These are phyloP conservation scores for Gomphus bonarii DNA, from an alignment of 1,284 basidiomycete genomes.

Conservation along the genomic window DNA sequence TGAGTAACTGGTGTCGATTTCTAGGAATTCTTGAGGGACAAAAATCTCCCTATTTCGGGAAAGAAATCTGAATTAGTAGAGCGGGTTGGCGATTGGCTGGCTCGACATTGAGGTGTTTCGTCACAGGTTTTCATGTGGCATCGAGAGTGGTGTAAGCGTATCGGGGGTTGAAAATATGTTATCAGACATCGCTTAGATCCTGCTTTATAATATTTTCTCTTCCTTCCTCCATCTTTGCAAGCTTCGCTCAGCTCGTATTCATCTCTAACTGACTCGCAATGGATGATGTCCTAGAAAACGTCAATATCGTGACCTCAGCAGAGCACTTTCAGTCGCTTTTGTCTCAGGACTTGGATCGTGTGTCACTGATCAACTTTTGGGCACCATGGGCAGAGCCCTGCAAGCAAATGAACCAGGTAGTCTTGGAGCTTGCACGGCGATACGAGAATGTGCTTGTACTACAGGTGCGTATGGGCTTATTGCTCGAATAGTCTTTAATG, in stretches of 20 bases:
- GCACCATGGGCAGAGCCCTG: slow-evolving; percentile 90
- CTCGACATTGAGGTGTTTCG: slow-evolving; percentile 25
- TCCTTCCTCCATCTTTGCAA: neutral
- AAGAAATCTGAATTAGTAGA: slow-evolving; percentile 63
- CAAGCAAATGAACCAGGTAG: slow-evolving; percentile 74
- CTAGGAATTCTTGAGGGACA: slow-evolving; percentile 60
- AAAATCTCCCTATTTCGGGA: slow-evolving; percentile 47
- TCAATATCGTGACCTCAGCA: slow-evolving; percentile 48
- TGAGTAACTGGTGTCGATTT: slow-evolving; percentile 7
- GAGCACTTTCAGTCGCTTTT: slow-evolving; percentile 69
- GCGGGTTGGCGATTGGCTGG: slow-evolving; percentile 50
- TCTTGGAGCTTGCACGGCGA: slow-evolving; percentile 61
- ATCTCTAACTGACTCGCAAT: neutral
- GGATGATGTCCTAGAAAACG: slow-evolving; percentile 29
- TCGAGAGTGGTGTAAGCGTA: neutral
- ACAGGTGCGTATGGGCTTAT: slow-evolving; percentile 38
- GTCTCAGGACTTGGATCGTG: slow-evolving; percentile 61
- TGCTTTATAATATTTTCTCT: neutral
- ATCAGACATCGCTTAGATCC: neutral
- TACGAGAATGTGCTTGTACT: slow-evolving; percentile 64
- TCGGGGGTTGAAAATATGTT: neutral
- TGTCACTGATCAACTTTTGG: slow-evolving; percentile 89
- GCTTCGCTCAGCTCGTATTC: neutral
- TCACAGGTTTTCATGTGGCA: neutral
- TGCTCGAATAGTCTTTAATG: neutral